Conservation (phyloP, 2,329 filamentous ascomycete species). For the Fusarium sp. region DNA sequence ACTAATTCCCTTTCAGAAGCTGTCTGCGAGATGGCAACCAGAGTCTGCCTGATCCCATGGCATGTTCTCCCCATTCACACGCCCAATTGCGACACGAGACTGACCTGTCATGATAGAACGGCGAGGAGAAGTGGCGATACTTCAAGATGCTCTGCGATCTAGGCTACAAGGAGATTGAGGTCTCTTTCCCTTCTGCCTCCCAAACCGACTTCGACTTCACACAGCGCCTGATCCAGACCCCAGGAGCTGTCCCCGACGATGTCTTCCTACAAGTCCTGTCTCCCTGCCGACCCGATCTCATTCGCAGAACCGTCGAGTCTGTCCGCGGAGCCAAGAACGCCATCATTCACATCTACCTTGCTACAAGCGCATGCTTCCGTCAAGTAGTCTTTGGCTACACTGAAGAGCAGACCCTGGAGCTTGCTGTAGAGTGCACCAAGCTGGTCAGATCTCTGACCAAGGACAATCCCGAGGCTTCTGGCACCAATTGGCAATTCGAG, state of each 20-base stretch:
- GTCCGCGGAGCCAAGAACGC: conserved; percentile 91
- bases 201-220: conserved; percentile 98
- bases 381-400: conserved; percentile 88
- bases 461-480: conserved; percentile 66
- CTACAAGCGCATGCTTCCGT: conserved; percentile 95
- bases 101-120: conserved; percentile 65
- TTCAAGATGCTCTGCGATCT: conserved; percentile 93
- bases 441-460: conserved; percentile 92
- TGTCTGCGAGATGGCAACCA: conserved; percentile 85
- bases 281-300: conserved; percentile 90
- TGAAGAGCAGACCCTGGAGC: conserved; percentile 80
- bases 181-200: conserved; percentile 93
- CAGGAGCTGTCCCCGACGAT: conserved; percentile 61
- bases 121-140: conserved; percentile 93
- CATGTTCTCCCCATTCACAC: conserved; percentile 49
- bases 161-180: conserved; percentile 97
- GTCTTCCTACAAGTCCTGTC: conserved; percentile 92
- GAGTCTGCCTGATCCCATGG: conserved; percentile 91
- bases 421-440: conserved; percentile 86
- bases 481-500: conserved; percentile 78
- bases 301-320: conserved; percentile 84
- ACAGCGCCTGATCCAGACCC: conserved; percentile 75
- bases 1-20: conserved; percentile 1
- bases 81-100: neutral
- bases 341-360: conserved; percentile 93